Conservation (phyloP, 225 moss, liverwort and hornwort species). For the Thuidium tamariscinum region DNA sequence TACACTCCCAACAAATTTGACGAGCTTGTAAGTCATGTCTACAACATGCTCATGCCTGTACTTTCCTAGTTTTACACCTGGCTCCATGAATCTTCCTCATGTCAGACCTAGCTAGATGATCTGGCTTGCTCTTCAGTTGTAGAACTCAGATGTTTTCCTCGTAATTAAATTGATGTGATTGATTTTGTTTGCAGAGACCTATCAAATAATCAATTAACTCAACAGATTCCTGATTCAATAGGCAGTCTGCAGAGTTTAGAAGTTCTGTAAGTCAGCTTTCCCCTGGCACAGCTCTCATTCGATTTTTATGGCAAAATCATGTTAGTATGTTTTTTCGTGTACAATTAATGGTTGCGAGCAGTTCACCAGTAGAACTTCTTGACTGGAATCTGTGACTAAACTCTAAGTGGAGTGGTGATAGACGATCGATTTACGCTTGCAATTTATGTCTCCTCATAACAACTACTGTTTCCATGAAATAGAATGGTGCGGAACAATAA, state of each 20-base stretch:
- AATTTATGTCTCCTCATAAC: neutral
- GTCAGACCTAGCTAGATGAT: neutral
- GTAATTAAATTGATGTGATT: neutral
- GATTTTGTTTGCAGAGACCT: conserved; percentile 9
- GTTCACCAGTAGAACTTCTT: neutral
- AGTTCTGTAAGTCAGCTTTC: conserved; percentile 5
- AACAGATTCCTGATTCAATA: neutral
- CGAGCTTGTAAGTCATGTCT: conserved; percentile 9
- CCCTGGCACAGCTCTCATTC: neutral
- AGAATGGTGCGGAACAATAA: conserved; percentile 27
- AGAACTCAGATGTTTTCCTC: neutral
- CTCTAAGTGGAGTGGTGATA: neutral
- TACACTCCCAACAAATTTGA: conserved; percentile 7
- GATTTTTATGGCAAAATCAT: neutral
- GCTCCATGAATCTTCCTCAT: neutral
- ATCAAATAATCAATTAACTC: conserved; percentile 6
- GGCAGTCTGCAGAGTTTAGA: conserved; percentile 7
- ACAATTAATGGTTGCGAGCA: neutral
- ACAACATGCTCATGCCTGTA: neutral
- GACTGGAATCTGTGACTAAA: neutral
- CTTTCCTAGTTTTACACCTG: neutral
- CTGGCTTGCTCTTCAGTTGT: neutral
- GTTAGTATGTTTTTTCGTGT: neutral
- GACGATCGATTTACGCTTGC: neutral
- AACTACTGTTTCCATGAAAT: neutral